Evolutionary conservation across 768 basidiomycete genomes (phyloP), one percentile per base, ranked within the genome.

Genomic region (Trametes coccinea): DNA sequence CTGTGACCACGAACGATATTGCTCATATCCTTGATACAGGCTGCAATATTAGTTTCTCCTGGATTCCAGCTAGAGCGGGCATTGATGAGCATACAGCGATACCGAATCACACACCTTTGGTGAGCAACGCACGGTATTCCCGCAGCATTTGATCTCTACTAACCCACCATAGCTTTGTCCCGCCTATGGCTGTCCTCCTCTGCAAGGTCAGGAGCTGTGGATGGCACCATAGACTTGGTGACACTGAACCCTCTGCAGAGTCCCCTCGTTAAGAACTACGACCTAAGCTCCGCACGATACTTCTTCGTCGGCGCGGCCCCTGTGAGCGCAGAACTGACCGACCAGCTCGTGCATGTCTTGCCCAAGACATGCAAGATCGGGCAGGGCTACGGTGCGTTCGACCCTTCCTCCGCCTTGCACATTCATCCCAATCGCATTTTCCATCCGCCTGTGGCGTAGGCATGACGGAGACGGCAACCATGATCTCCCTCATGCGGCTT

Each of bases 391-490:
- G 85, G 85, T 81, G 55, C 22, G 73, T 47, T 4, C 47, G 9
- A 10, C 4, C 27, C 27, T 2, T 11, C 5, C 47, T 29, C 9
- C 22, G 14, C 22, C 47, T 5, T 4, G 27, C 30, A 11, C 4
- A 29, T n/a, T 6, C 27, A 6, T 6, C 7, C 45, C 22, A 14
- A 9, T 7, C 22, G 45, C 45, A 6, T 33, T n/a, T 14, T 31
- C 30, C 30, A 30, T 27, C 22, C 27, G 47, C 2, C 8, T 9
- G 11, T 10, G 22, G 5, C 10, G n/a, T 51, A 89, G 87, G 88
- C 4, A 81, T 87, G 82, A 90, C 89, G 0, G 89, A 90, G 68
- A 79, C 83, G 0, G 78, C 79, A 58, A 84, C 85, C 0, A 77
- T 81, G 7, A 76, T 81, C 6, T 70, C 78, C 13, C 79, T 84